Percentiles rank a stretch among this genome's conserved stretches.
phyloP scores from a whole-genome alignment of 257 asterid species.

The Ajuga chamaepitys region DNA sequence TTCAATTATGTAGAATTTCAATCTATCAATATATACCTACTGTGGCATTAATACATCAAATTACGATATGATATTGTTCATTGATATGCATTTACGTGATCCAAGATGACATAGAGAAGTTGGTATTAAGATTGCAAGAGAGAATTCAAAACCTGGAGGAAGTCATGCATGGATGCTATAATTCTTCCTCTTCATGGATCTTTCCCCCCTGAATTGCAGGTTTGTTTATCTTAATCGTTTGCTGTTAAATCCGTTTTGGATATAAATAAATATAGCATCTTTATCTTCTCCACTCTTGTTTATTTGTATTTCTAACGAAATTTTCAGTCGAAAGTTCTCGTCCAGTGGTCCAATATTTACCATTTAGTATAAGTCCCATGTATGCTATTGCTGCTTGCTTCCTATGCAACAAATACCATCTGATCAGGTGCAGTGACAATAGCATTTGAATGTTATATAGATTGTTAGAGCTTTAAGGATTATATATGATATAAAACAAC shows the following conservation, averaged over 20 bases:
- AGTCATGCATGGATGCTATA: constrained; percentile 88
- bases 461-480: constrained; percentile 2
- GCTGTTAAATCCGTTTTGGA: constrained; percentile 1
- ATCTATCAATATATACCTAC: constrained; percentile 34
- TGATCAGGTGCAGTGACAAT: neutral
- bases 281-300: no score
- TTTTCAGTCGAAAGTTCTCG: no score
- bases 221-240: constrained; percentile 17
- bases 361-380: neutral
- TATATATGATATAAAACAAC: neutral
- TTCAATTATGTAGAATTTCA: no score
- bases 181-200: constrained; percentile 97
- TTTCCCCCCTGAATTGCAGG: constrained; percentile 97
- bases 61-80: no score
- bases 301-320: no score
- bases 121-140: constrained; percentile 75
- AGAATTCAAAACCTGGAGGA: constrained; percentile 72
- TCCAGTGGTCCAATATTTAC: no score
- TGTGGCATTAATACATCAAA: constrained; percentile 12
- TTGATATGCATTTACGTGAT: no score
- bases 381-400: constrained; percentile 7
- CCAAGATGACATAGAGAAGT: constrained; percentile 94
- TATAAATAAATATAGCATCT: neutral
- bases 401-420: neutral
- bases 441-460: neutral